These are phyloP conservation scores for Lolium rigidum DNA, from an alignment of 176 grass and related monocot genomes.

Conservation along the genomic window DNA sequence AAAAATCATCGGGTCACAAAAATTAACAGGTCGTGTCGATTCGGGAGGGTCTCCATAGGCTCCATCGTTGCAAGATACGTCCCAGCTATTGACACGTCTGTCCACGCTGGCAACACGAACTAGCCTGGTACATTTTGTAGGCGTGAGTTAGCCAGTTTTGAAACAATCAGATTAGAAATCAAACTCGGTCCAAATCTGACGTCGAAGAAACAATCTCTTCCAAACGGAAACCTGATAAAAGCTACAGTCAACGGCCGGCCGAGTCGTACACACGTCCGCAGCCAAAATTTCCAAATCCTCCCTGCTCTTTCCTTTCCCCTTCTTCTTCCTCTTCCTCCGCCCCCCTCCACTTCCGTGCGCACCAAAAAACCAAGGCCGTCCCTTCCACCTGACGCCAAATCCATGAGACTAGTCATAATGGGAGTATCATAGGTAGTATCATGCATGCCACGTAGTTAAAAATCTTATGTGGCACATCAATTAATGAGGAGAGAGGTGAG, in stretches of 20 bases:
- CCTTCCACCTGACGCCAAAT: constrained; percentile 18
- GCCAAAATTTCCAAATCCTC: constrained; percentile 45
- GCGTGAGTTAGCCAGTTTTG: too few species aligned
- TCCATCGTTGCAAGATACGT: too few species aligned
- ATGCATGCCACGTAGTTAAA: too few species aligned
- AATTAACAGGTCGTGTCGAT: too few species aligned
- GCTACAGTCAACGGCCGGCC: constrained; percentile 4
- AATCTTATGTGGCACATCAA: too few species aligned
- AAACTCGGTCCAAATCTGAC: neutral
- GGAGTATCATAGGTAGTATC: too few species aligned
- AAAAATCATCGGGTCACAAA: too few species aligned
- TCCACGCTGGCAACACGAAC: too few species aligned
- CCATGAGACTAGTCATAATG: constrained; percentile 33
- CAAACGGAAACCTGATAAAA: neutral
- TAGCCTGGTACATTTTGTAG: too few species aligned
- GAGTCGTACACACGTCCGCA: constrained; percentile 29
- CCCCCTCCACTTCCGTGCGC: neutral
- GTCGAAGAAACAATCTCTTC: neutral
- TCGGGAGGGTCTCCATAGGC: too few species aligned
- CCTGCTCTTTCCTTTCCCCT: constrained; percentile 36
- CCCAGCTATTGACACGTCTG: too few species aligned
- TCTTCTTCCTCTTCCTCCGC: neutral
- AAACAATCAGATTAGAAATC: neutral
- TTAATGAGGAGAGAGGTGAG: too few species aligned
- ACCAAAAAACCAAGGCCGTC: constrained; percentile 26